Evolutionary conservation across 306 rosid genomes (phyloP), one percentile per base, ranked within the genome.

Genomic region (Ormosia emarginata): DNA sequence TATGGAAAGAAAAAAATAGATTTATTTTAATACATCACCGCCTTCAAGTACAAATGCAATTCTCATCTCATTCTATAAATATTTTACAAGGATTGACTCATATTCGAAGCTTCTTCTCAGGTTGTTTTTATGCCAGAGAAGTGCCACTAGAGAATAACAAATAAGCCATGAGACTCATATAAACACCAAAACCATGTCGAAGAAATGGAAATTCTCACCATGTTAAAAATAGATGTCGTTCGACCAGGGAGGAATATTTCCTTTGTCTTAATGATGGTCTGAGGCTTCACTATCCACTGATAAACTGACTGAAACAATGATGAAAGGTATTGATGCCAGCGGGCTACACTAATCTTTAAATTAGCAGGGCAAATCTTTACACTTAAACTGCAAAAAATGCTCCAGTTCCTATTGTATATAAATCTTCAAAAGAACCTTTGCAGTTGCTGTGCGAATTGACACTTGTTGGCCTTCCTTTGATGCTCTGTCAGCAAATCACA

Each of bases 181-280:
- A 77, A 80, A 80, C 36, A 71, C 44, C 52, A 76, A 12, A 39
- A 80, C 13, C 63, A 46, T 40, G 62, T 58, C 36, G 47, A 58
- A 67, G 72, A 59, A 72, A 71, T 63, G 50, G 57, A 78, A 33
- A 79, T 82, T 39, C 88, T 84, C 88, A 95, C 99, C 99, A 90
- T 93, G 86, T 92, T 91, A 86, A 14, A 95, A 79, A 95, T 93
- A 75, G 92, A 92, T 49, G 98, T 44, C 94, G 90, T 93, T 84
- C 99, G 91, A 82, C 99, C 98, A 18, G 98, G 99, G 67, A 95
- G 99, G 84, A 95, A 95, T 93, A 94, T 93, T 87, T 95, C 98
- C 75, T 92, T 95, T 71, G 92, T 87, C 82, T 95, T 95, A 50
- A 83, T 85, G 61, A 87, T 87, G 4, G 94, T 89, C 57, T 93